A percentile compares a stretch with the other conserved stretches of the same genome.
These are phyloP conservation scores for Zygosaccharomyces bisporus DNA, from an alignment of 805 yeast species.

Conservation along the genomic window DNA sequence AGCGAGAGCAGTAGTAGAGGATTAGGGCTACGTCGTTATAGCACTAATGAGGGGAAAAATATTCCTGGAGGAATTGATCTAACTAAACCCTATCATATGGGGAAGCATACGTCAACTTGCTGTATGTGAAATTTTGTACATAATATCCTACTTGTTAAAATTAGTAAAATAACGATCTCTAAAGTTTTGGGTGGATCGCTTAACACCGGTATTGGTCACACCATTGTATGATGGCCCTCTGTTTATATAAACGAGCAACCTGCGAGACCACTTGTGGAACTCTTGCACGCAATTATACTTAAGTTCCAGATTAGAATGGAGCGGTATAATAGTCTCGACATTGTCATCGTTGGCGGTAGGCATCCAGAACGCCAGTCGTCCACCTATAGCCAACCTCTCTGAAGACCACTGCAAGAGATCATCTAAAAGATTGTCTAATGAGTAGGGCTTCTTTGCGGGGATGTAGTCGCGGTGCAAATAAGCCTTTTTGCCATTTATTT, in stretches of 20 bases:
- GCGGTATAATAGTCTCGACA: constrained; percentile 66
- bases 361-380: constrained; percentile 94
- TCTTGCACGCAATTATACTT: constrained; percentile 76
- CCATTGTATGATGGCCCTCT: constrained; percentile 55
- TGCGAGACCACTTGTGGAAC: constrained; percentile 90
- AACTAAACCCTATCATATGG: constrained; percentile 2
- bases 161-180: constrained; percentile 75
- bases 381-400: constrained; percentile 63
- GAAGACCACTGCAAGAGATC: constrained; percentile 76
- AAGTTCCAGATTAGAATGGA: constrained; percentile 68
- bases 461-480: constrained; percentile 76
- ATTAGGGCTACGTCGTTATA: neutral
- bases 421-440: constrained; percentile 68
- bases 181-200: constrained; percentile 53
- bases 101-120: constrained; percentile 13
- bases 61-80: constrained; percentile 6
- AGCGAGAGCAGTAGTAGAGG: neutral
- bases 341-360: constrained; percentile 91
- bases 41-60: neutral
- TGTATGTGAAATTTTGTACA: constrained; percentile 15
- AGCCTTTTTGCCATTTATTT: constrained; percentile 78
- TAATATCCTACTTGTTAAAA: constrained; percentile 39
- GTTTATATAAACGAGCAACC: constrained; percentile 76
- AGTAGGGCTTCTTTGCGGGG: constrained; percentile 89
- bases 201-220: constrained; percentile 40